These are phyloP conservation scores for Paecilomyces sp. DNA, from an alignment of 2,329 filamentous ascomycete species.

Conservation along the genomic window DNA sequence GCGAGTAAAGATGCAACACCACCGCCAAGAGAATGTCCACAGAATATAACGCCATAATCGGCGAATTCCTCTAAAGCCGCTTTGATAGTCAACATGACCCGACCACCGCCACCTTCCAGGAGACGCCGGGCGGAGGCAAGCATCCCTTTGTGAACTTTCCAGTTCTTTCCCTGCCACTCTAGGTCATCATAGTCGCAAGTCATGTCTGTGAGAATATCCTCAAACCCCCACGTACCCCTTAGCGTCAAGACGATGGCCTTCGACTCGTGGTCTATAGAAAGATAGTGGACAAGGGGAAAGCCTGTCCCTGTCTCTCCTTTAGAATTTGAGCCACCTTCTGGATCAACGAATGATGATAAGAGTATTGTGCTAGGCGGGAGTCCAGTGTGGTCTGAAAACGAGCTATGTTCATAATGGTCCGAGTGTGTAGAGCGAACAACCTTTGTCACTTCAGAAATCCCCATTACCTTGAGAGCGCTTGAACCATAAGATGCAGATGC, in stretches of 20 bases:
- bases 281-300: conserved; percentile 65
- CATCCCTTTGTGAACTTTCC: conserved; percentile 68
- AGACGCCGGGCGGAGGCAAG: conserved; percentile 63
- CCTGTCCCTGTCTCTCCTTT: conserved; percentile 59
- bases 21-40: conserved; percentile 62
- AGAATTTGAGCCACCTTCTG: conserved; percentile 59
- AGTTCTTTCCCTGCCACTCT: conserved; percentile 53
- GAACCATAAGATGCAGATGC: conserved; percentile 42
- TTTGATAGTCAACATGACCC: conserved; percentile 59
- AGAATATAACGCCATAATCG: conserved; percentile 63
- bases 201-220: conserved; percentile 67
- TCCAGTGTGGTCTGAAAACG: conserved; percentile 39
- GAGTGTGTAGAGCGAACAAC: conserved; percentile 21
- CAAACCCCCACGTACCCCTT: conserved; percentile 64
- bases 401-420: conserved; percentile 37
- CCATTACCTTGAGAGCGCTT: conserved; percentile 42
- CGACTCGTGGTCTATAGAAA: conserved; percentile 64
- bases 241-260: conserved; percentile 67
- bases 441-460: conserved; percentile 26
- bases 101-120: conserved; percentile 59
- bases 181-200: conserved; percentile 64
- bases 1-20: conserved; percentile 64
- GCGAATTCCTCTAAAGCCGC: conserved; percentile 59
- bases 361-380: conserved; percentile 44
- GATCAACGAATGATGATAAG: conserved; percentile 64